phyloP scores from a whole-genome alignment of 78 protist species.

The Guillardia theta region DNA sequence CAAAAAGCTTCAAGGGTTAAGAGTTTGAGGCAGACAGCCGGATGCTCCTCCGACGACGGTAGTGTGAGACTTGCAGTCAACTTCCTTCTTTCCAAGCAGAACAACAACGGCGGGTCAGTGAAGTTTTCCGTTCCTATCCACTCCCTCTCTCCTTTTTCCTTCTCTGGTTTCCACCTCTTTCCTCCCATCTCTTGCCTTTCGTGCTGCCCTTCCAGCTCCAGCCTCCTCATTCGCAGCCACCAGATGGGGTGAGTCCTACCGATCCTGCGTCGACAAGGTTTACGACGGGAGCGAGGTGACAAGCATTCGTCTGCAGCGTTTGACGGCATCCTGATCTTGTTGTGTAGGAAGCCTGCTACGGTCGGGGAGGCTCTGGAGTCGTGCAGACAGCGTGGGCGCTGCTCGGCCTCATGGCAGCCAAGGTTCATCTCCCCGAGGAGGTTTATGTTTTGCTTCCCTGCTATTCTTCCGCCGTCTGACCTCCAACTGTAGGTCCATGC shows the following conservation, averaged over 20 bases:
- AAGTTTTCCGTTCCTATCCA: not conserved
- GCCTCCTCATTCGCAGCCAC: not conserved
- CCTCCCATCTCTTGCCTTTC: not conserved
- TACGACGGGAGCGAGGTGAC: not conserved
- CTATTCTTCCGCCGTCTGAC: not conserved
- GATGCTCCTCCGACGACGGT: too few species aligned
- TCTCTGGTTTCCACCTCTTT: not conserved
- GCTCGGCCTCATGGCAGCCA: constrained; percentile 77
- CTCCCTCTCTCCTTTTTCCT: not conserved
- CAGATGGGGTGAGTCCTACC: not conserved
- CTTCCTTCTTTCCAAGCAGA: not conserved
- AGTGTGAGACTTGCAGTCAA: not conserved
- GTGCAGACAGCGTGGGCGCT: constrained; percentile 93
- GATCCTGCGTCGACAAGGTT: not conserved
- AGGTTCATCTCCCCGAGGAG: constrained; percentile 56
- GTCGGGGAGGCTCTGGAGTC: not conserved
- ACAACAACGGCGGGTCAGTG: constrained; percentile 17
- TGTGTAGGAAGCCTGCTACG: not conserved
- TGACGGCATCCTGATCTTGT: not conserved
- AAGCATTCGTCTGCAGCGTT: not conserved
- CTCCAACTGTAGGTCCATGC: not conserved
- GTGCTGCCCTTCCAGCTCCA: not conserved
- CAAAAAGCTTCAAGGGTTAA: not conserved
- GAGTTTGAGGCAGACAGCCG: too few species aligned
- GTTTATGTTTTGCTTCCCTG: not conserved